These are phyloP conservation scores for Aspergillus neoniger DNA, from an alignment of 2,329 filamentous ascomycete species.

Conservation along the genomic window DNA sequence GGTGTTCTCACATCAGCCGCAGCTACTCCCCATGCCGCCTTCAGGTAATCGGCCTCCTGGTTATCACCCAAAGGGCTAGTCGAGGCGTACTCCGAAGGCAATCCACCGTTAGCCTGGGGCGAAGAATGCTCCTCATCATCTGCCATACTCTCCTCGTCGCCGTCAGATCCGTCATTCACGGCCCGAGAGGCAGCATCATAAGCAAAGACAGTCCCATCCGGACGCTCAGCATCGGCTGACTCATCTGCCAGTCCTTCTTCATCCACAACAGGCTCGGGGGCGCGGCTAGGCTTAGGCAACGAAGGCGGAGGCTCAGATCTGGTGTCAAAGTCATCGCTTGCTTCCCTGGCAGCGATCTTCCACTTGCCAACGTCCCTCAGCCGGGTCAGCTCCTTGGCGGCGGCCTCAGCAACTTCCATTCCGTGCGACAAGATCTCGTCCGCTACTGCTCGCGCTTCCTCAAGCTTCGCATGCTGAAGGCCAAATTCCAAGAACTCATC, in stretches of 20 bases:
- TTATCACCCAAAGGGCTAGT: neutral
- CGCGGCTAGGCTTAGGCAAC: slow-evolving; percentile 28
- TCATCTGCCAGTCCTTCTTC: neutral
- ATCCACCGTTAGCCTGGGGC: neutral
- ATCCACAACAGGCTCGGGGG: slow-evolving; percentile 14
- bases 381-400: slow-evolving; percentile 75
- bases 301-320: slow-evolving; percentile 49
- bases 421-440: slow-evolving; percentile 73
- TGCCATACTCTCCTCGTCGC: neutral
- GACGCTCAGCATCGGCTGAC: neutral
- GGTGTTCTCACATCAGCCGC: slow-evolving; percentile 46
- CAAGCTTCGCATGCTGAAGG: slow-evolving; percentile 70
- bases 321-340: slow-evolving; percentile 75
- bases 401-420: slow-evolving; percentile 76
- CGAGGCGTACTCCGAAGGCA: neutral
- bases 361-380: slow-evolving; percentile 82
- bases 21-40: slow-evolving; percentile 53
- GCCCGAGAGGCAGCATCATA: neutral
- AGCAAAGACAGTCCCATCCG: neutral
- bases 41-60: neutral
- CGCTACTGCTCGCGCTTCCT: slow-evolving; percentile 66
- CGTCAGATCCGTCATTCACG: neutral
- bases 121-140: slow-evolving; percentile 1
- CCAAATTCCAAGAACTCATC: slow-evolving; percentile 76
- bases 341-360: slow-evolving; percentile 77